Evolutionary conservation across 306 rosid genomes (phyloP).

Genomic region (Comarum palustre): DNA sequence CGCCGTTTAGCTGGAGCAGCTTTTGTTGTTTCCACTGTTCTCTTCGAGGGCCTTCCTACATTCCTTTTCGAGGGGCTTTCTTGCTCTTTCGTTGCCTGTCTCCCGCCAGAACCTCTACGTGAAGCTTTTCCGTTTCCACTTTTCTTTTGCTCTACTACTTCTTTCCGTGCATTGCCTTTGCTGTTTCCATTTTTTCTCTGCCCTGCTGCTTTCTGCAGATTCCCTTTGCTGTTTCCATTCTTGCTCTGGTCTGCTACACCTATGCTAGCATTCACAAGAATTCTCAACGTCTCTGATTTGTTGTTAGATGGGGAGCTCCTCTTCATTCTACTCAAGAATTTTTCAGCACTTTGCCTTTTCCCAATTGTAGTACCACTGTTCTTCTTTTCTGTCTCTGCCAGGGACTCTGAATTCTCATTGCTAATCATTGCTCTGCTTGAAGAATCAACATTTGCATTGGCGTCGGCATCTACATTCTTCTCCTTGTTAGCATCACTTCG

Average conservation of each 20-base stretch:
- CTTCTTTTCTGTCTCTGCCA: constrained; percentile 23
- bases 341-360: constrained; percentile 25
- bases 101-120: constrained; percentile 22
- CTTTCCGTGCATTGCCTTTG: neutral
- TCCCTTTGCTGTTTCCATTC: neutral
- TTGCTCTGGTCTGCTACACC: constrained; percentile 20
- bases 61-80: constrained; percentile 25
- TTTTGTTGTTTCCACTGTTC: constrained; percentile 1
- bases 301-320: constrained; percentile 16
- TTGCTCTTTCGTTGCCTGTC: constrained; percentile 19
- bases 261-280: constrained; percentile 9
- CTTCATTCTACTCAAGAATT: constrained; percentile 36
- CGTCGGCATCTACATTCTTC: constrained; percentile 18
- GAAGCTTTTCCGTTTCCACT: constrained; percentile 10
- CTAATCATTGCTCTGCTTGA: constrained; percentile 12
- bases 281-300: constrained; percentile 19
- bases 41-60: constrained; percentile 31
- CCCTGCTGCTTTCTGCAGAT: constrained; percentile 12
- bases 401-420: constrained; percentile 24
- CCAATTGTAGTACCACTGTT: constrained; percentile 5
- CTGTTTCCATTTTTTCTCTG: constrained; percentile 9
- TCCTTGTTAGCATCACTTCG: constrained; percentile 13
- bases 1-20: constrained; percentile 26
- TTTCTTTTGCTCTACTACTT: constrained; percentile 23
- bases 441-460: neutral